phyloP scores from a whole-genome alignment of 2,329 filamentous ascomycete genomes.

The Teratosphaeria viscida region DNA sequence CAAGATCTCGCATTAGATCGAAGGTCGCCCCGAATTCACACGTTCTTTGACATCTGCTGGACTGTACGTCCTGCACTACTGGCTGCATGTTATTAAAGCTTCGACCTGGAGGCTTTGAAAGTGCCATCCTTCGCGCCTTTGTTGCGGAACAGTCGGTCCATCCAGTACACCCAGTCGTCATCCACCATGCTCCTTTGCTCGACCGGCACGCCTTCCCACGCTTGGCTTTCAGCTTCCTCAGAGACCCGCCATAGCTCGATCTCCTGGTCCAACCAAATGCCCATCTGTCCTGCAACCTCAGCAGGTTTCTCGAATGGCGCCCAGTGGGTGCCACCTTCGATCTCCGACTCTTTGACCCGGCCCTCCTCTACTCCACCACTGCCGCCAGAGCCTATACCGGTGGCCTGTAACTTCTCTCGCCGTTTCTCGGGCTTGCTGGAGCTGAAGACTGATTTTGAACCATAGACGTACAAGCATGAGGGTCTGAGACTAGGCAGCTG shows the following conservation, averaged over 20 bases:
- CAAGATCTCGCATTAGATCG: too few relatives aligned
- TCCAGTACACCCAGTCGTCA: too few relatives aligned
- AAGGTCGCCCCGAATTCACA: too few relatives aligned
- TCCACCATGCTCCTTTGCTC: too few relatives aligned
- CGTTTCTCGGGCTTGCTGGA: slow-evolving; percentile 34
- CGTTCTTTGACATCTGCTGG: too few relatives aligned
- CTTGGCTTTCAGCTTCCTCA: too few relatives aligned
- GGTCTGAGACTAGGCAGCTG: slow-evolving; percentile 51
- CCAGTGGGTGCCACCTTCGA: slow-evolving; percentile 60
- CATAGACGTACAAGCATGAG: slow-evolving; percentile 56
- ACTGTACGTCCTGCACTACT: too few relatives aligned
- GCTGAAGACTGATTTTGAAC: slow-evolving; percentile 36
- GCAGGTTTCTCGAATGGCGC: slow-evolving; percentile 66
- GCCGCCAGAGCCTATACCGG: slow-evolving; percentile 53
- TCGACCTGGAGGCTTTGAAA: too few relatives aligned
- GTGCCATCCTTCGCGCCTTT: too few relatives aligned
- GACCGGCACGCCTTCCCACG: too few relatives aligned
- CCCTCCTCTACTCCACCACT: slow-evolving; percentile 51
- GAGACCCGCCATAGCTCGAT: slow-evolving; percentile 9
- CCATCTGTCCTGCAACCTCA: slow-evolving; percentile 46
- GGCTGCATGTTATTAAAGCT: too few relatives aligned
- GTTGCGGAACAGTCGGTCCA: too few relatives aligned
- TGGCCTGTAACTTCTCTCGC: slow-evolving; percentile 45
- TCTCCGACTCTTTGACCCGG: slow-evolving; percentile 51
- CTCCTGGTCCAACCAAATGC: slow-evolving; percentile 23